Evolutionary conservation across 768 basidiomycete species (phyloP).

Genomic region (Phylloporus scabripes): DNA sequence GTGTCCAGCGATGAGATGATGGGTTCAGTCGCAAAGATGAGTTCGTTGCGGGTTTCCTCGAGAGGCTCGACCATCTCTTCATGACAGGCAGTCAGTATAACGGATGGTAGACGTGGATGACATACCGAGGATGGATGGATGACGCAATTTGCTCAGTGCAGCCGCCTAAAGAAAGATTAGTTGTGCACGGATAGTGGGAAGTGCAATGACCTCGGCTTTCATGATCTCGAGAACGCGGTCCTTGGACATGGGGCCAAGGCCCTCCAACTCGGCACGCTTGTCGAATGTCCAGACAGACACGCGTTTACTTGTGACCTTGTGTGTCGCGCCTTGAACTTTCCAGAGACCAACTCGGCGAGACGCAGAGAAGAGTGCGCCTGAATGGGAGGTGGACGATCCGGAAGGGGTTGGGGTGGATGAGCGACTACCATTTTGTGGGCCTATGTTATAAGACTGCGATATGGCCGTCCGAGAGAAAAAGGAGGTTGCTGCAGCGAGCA

Average conservation of each 20-base stretch:
- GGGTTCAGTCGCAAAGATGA: conserved; percentile 92
- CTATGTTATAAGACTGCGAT: conserved; percentile 73
- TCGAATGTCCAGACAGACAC: conserved; percentile 93
- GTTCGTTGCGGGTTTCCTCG: conserved; percentile 84
- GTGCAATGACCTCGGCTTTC: conserved; percentile 72
- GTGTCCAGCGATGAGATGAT: conserved; percentile 76
- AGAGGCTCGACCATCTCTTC: conserved; percentile 96
- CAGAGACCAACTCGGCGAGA: conserved; percentile 70
- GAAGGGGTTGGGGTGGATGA: conserved; percentile 35
- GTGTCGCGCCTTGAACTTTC: conserved; percentile 80
- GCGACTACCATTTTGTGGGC: conserved; percentile 33
- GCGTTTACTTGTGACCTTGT: conserved; percentile 85
- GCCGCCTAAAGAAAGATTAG: conserved; percentile 53
- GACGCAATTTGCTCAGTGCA: conserved; percentile 77
- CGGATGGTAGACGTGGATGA: background rate
- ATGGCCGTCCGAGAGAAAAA: conserved; percentile 80
- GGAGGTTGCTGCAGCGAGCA: conserved; percentile 80
- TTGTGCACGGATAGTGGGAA: background rate
- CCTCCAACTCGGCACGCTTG: conserved; percentile 75
- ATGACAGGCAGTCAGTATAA: conserved; percentile 3
- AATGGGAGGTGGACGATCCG: conserved; percentile 15
- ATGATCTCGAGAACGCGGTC: conserved; percentile 79
- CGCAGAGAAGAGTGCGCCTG: conserved; percentile 34
- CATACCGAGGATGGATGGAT: conserved; percentile 87
- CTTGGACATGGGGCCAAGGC: conserved; percentile 53